Percentiles rank a stretch among this genome's conserved stretches.
phyloP scores from a whole-genome alignment of 495 filamentous ascomycete genomes.

The Penicillium psychrofluorescens region DNA sequence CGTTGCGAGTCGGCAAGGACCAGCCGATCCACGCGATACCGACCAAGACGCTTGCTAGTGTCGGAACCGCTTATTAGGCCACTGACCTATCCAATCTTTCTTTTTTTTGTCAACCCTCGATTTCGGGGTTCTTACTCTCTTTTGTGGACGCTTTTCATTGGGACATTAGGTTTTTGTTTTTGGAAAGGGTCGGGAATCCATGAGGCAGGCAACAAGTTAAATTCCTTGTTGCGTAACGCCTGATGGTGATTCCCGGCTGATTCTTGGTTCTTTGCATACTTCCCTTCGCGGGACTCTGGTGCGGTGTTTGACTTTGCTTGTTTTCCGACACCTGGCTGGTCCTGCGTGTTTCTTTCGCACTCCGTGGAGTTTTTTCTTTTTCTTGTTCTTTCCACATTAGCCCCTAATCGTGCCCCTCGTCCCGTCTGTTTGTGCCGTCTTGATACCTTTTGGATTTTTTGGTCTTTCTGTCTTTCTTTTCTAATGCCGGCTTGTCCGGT shows the following conservation, averaged over 20 bases:
- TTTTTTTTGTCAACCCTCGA: constrained; percentile 3
- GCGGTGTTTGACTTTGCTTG: constrained; percentile 37
- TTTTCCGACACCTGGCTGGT: constrained; percentile 44
- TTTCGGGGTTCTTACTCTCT: constrained; percentile 23
- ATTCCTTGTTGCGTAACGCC: constrained; percentile 31
- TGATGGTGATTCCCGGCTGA: constrained; percentile 28
- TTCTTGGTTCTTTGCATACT: constrained; percentile 18
- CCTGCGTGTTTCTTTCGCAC: constrained; percentile 45
- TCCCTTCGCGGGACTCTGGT: constrained; percentile 42
- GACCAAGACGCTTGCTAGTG: constrained; percentile 38
- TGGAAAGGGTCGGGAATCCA: too few relatives aligned
- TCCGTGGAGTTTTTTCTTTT: constrained; percentile 33
- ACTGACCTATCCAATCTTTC: constrained; percentile 5
- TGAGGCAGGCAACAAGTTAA: constrained; percentile 26
- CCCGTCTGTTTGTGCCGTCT: constrained; percentile 19
- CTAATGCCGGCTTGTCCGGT: neutral
- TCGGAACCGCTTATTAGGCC: constrained; percentile 38
- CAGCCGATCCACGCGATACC: constrained; percentile 41
- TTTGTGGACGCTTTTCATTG: constrained; percentile 27
- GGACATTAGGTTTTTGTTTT: constrained; percentile 17
- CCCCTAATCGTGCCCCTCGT: constrained; percentile 25
- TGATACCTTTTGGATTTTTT: constrained; percentile 22
- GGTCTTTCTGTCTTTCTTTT: constrained; percentile 4
- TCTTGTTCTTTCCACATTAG: constrained; percentile 12
- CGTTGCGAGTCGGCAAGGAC: constrained; percentile 39